A percentile compares a stretch with the other conserved stretches of the same genome.
These are phyloP conservation scores for Nematodospora anomalae DNA, from an alignment of 1,139 yeast species.

Conservation along the genomic window DNA sequence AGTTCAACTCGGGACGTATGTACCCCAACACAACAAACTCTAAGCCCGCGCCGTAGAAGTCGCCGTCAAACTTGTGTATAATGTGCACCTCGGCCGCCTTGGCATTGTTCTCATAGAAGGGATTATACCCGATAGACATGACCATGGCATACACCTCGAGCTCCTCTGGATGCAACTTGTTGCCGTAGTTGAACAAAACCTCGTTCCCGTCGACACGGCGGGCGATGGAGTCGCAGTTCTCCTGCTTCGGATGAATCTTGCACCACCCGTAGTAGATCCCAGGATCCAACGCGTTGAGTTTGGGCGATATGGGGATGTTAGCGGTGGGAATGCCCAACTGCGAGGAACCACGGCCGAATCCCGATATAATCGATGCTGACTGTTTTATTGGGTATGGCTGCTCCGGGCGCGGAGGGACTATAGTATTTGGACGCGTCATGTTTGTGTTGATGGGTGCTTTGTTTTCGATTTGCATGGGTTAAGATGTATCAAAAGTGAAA, in stretches of 20 bases:
- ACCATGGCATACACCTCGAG: constrained; percentile 76
- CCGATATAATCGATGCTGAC: constrained; percentile 64
- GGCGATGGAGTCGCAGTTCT: constrained; percentile 13
- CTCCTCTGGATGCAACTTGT: constrained; percentile 35
- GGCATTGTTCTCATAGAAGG: constrained; percentile 76
- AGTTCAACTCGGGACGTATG: constrained; percentile 86
- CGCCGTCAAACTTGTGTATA: constrained; percentile 62
- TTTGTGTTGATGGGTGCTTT: too few relatives aligned
- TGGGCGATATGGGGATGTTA: constrained; percentile 66
- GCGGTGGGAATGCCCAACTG: constrained; percentile 97
- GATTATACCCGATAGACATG: constrained; percentile 95
- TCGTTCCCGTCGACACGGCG: constrained; percentile 40
- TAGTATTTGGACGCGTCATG: constrained; percentile 31
- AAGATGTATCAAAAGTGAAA: too few relatives aligned
- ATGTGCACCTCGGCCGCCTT: constrained; percentile 89
- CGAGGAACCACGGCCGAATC: constrained; percentile 93
- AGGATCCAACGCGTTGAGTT: constrained; percentile 52
- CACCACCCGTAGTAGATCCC: constrained; percentile 95
- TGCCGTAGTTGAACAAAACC: constrained; percentile 64
- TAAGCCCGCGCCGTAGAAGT: constrained; percentile 83
- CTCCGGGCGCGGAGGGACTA: constrained; percentile 47
- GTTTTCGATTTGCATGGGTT: too few relatives aligned
- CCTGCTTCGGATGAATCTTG: constrained; percentile 29
- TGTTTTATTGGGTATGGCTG: constrained; percentile 69
- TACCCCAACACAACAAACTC: constrained; percentile 77